Base-by-base conservation (phyloP, 2,329 filamentous ascomycete genomes). In the Verticillium isaacii region DNA sequence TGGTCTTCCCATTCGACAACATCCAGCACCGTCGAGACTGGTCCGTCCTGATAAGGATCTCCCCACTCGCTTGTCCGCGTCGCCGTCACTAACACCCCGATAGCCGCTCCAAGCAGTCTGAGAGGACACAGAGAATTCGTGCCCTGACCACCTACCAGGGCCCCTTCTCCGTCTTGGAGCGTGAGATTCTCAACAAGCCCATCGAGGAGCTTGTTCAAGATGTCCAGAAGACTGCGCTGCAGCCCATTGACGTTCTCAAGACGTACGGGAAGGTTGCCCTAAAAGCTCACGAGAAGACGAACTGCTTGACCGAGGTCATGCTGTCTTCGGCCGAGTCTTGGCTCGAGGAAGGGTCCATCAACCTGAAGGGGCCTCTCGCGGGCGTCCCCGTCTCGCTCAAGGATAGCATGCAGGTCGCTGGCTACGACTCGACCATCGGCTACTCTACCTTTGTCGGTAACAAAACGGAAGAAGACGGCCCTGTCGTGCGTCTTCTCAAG, bases 341-440 rank as follows among this genome's bases (percentile, higher is more conserved):
- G 92, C 73, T 85, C 19, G 65, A 70, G 4, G 77, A 82, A 61
- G 81, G 79, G 12, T 81, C 77, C 9, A 79, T 87, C 72, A 93
- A 97, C 71, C 77, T 94, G 36, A 85, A 90, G 69, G 93, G 93
- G 0, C 92, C 93, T 1, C 77, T 97, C 36, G 93, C 93, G 1
- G 93, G 93, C 17, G 90, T 97, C 57, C 93, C 94, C 0, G 83
- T 97, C 39, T 93, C 89, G 57, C 74, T 97, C 65, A 97, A 97
- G 71, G 94, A 89, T 67, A 86, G 86, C 1, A 85, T 97, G 65
- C 85, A 89, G 15, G 90, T 97, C 12, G 89, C 86, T 58, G 93
- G 92, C 15, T 96, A 93, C 68, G 92, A 97, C 72, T 86, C 86
- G 17, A 89, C 86, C 5, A 89, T 97, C 1, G 93, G 92, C 2